Percentiles rank a stretch among this genome's conserved stretches.
Conservation (phyloP, 2,329 filamentous ascomycete species). For the Camptophora hylomeconis region DNA sequence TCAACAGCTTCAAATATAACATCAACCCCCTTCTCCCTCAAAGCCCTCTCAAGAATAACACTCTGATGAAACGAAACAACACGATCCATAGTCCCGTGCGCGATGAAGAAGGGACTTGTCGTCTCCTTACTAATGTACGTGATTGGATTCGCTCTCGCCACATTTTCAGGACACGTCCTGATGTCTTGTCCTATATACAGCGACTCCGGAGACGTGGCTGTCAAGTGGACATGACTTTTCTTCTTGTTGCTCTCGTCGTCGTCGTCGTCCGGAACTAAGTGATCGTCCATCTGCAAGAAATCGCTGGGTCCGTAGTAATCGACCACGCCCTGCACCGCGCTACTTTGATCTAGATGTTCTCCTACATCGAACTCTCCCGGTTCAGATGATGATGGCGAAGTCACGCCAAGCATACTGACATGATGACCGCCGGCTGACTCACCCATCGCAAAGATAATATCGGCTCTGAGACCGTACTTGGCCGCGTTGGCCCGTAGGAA, state of each 20-base stretch:
- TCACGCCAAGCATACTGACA: conserved; percentile 6
- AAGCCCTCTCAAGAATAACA: conserved; percentile 2
- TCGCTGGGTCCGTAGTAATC: conserved; percentile 6
- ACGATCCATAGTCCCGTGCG: conserved; percentile 6
- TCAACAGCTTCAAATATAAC: conserved; percentile 4
- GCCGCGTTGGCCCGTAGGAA: conserved; percentile 5
- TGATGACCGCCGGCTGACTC: conserved; percentile 8
- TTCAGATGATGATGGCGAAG: background rate
- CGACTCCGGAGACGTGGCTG: conserved; percentile 4
- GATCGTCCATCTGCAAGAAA: conserved; percentile 7
- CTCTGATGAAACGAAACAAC: conserved; percentile 4
- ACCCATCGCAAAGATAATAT: conserved; percentile 7
- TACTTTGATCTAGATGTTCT: conserved; percentile 5
- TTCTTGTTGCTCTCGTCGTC: no score
- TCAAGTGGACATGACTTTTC: conserved; percentile 4
- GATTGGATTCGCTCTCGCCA: conserved; percentile 6
- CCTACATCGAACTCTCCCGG: conserved; percentile 6
- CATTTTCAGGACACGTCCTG: conserved; percentile 4
- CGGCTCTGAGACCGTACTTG: conserved; percentile 4
- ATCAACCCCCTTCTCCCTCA: conserved; percentile 1
- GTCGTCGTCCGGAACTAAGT: conserved; percentile 2
- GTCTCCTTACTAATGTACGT: conserved; percentile 3
- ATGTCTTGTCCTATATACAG: conserved; percentile 5
- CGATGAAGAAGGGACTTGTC: conserved; percentile 6
- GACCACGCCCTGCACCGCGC: conserved; percentile 5